Conservation (phyloP, 805 yeast species). For the Candida tammaniensis region DNA sequence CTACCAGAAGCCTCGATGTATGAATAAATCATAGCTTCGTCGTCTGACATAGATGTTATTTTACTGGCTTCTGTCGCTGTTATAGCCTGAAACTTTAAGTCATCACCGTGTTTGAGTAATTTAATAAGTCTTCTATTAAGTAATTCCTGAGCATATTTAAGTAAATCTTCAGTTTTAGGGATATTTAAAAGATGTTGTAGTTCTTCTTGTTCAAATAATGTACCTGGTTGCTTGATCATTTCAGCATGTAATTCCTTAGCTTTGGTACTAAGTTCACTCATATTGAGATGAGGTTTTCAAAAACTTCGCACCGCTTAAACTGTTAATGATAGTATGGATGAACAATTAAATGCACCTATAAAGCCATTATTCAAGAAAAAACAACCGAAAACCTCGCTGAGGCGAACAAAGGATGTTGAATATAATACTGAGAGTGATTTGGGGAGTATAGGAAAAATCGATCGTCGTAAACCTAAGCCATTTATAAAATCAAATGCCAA, state of each 20-base stretch:
- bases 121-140: slow-evolving; percentile 62
- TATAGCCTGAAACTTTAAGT: slow-evolving; percentile 72
- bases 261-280: slow-evolving; percentile 25
- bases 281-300: slow-evolving; percentile 4
- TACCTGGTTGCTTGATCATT: slow-evolving; percentile 43
- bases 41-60: slow-evolving; percentile 73
- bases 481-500: not conserved
- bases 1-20: slow-evolving; percentile 90
- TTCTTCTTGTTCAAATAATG: slow-evolving; percentile 66
- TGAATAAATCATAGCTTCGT: slow-evolving; percentile 87
- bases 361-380: slow-evolving; percentile 8
- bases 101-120: slow-evolving; percentile 64
- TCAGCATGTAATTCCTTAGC: slow-evolving; percentile 60
- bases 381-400: not conserved
- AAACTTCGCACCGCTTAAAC: slow-evolving; percentile 1
- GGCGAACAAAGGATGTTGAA: not conserved
- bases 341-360: not conserved
- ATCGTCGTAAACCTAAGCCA: not conserved
- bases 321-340: slow-evolving; percentile 3
- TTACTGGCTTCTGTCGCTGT: slow-evolving; percentile 71
- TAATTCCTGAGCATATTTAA: slow-evolving; percentile 50
- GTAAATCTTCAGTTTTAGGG: slow-evolving; percentile 42
- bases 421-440: slow-evolving; percentile 1
- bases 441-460: no score
- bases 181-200: slow-evolving; percentile 50